Conservation (phyloP, 768 basidiomycete species). For the Polyporus arcularius region DNA sequence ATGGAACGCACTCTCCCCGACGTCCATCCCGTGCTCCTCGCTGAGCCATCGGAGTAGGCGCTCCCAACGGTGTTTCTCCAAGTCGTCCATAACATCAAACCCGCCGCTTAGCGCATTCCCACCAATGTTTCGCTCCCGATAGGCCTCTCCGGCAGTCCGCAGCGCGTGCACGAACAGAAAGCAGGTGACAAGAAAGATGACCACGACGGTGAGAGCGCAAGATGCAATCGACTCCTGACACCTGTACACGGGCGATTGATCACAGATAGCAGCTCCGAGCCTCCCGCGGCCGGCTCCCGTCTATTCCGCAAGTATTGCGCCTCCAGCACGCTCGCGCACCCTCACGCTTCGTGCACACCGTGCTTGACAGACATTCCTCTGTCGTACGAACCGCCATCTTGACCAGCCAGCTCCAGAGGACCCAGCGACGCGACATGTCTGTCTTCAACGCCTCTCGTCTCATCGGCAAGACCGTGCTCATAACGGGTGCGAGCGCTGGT, state of each 20-base stretch:
- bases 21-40: constrained; percentile 30
- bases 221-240: background rate
- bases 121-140: constrained; percentile 5
- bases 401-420: background rate
- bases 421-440: constrained; percentile 52
- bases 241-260: constrained; percentile 17
- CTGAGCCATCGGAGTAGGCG: constrained; percentile 26
- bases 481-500: constrained; percentile 89
- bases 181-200: constrained; percentile 1
- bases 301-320: constrained; percentile 22
- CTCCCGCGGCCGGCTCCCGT: constrained; percentile 19
- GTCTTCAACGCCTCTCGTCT: constrained; percentile 81
- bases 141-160: background rate
- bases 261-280: constrained; percentile 25
- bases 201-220: constrained; percentile 18
- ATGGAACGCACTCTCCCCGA: constrained; percentile 38
- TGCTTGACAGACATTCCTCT: background rate
- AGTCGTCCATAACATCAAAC: constrained; percentile 14
- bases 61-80: constrained; percentile 24
- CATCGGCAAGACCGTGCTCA: constrained; percentile 81
- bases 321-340: constrained; percentile 6
- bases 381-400: constrained; percentile 2
- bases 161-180: background rate
- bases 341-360: constrained; percentile 5
- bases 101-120: constrained; percentile 4